Evolutionary conservation across 179 eudicot species (phyloP).

Genomic region (Silene coronaria): DNA sequence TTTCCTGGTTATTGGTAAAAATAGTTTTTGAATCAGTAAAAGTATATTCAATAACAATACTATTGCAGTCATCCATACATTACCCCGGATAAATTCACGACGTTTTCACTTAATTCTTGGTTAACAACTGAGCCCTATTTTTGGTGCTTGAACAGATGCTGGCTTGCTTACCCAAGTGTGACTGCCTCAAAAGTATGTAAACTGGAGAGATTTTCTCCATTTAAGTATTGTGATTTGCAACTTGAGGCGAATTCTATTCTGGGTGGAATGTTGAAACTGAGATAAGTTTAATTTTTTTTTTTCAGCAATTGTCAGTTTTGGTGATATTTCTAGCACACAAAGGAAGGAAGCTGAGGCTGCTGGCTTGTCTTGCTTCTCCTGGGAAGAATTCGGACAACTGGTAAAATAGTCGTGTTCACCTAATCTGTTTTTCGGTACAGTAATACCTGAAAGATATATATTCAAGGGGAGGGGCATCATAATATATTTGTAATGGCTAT

Average conservation of each 20-base stretch:
- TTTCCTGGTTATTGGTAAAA: no score
- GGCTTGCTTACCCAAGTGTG: conserved; percentile 57
- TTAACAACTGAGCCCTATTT: neutral
- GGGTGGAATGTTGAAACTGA: neutral
- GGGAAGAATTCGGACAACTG: conserved; percentile 70
- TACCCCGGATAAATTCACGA: no score
- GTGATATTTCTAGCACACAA: conserved; percentile 46
- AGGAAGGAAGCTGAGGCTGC: conserved; percentile 63
- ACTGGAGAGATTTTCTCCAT: neutral
- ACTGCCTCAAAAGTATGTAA: conserved; percentile 68
- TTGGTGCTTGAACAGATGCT: conserved; percentile 51
- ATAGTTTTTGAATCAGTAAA: no score
- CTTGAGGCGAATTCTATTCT: neutral
- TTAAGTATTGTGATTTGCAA: neutral
- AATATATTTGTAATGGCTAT: neutral
- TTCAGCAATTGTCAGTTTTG: conserved; percentile 84
- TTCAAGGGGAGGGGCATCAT: no score
- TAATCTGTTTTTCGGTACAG: neutral
- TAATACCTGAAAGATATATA: neutral
- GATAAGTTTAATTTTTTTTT: neutral
- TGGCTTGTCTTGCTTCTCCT: conserved; percentile 73
- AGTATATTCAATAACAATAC: no score
- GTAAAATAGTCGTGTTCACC: conserved; percentile 31
- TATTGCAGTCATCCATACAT: neutral
- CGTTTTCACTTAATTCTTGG: neutral